phyloP scores from a whole-genome alignment of 179 eudicot genomes.

The Amaranthus tricolor region DNA sequence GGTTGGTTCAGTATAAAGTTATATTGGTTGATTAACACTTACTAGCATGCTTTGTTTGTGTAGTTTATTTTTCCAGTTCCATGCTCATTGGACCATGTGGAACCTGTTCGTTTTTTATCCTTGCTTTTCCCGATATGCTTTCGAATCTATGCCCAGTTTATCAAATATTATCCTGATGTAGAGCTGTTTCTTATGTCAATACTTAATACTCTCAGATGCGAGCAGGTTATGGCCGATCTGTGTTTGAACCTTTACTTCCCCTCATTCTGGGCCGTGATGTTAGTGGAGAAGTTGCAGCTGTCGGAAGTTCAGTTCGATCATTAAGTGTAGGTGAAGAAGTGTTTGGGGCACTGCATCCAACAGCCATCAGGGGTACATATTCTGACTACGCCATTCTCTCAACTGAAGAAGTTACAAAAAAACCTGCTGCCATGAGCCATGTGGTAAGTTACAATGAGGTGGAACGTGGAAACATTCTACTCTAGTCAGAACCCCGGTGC shows the following conservation, averaged over 20 bases:
- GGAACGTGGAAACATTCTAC: neutral
- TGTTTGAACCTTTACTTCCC: slow-evolving; percentile 80
- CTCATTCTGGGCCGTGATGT: slow-evolving; percentile 95
- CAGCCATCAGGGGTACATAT: slow-evolving; percentile 95
- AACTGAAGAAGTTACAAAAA: slow-evolving; percentile 64
- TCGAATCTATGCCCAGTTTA: neutral
- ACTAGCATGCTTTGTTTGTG: no score
- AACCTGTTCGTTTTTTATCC: neutral
- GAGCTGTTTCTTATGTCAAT: neutral
- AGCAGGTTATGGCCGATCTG: slow-evolving; percentile 86
- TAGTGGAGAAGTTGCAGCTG: slow-evolving; percentile 93
- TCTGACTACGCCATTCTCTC: slow-evolving; percentile 89
- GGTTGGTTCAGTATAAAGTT: no score
- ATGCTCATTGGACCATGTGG: neutral
- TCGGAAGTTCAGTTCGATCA: slow-evolving; percentile 68
- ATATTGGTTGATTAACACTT: no score
- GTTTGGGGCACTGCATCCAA: slow-evolving; percentile 95
- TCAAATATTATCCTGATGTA: slow-evolving; percentile 8
- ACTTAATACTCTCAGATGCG: slow-evolving; percentile 72
- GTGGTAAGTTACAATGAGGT: slow-evolving; percentile 54
- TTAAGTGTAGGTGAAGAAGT: slow-evolving; percentile 84
- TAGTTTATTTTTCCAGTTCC: no score
- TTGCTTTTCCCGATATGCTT: neutral
- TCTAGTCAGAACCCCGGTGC: slow-evolving; percentile 1
- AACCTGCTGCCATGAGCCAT: slow-evolving; percentile 70